phyloP scores from a whole-genome alignment of 2,329 filamentous ascomycete species.

The Fusarium sp. region DNA sequence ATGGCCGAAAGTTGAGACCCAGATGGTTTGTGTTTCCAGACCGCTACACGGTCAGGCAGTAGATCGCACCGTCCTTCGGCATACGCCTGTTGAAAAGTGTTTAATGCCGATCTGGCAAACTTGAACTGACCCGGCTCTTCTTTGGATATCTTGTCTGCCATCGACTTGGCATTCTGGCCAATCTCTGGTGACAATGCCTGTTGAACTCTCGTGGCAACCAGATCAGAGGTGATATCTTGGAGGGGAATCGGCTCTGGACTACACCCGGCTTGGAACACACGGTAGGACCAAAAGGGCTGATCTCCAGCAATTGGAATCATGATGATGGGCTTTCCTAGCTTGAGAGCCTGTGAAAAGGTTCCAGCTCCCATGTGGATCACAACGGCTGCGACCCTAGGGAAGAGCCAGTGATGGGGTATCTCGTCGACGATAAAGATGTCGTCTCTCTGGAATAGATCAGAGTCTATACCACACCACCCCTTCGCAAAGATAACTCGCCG shows the following conservation, averaged over 20 bases:
- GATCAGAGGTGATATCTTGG: background rate
- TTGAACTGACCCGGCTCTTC: background rate
- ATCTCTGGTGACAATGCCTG: background rate
- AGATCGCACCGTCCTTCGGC: background rate
- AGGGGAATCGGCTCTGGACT: background rate
- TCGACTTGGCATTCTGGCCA: background rate
- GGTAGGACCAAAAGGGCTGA: background rate
- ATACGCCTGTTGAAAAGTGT: background rate
- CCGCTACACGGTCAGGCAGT: background rate
- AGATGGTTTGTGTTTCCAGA: background rate
- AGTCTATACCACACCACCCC: background rate
- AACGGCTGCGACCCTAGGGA: background rate
- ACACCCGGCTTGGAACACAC: background rate
- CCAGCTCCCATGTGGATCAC: background rate
- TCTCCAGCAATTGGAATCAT: background rate
- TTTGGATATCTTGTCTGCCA: background rate
- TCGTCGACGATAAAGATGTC: background rate
- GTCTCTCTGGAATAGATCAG: background rate
- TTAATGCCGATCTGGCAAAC: background rate
- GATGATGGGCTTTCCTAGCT: background rate
- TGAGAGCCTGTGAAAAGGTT: background rate
- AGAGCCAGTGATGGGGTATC: background rate
- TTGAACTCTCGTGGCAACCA: background rate
- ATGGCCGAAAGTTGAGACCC: background rate
- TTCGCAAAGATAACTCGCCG: background rate